Evolutionary conservation across 441 rosid species (phyloP), one percentile per base, ranked within the genome.

Genomic region (Arabidopsis lyrata): DNA sequence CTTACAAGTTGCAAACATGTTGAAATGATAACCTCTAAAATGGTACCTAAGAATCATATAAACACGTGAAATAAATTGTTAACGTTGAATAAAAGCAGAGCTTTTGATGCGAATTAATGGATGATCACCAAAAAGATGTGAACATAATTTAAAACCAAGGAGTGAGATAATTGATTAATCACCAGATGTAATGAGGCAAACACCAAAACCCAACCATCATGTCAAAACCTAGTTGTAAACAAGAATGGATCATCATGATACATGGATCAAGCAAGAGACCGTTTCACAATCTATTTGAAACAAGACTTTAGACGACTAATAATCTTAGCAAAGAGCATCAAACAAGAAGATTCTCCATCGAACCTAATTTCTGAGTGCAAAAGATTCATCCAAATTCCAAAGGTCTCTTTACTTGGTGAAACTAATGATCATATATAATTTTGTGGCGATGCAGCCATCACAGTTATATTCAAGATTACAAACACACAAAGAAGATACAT

Each of bases 381-480:
- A 32, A 39, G 39, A 44, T 34, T 7, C 42, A 56, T 38, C 44
- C 13, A 48, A n/a, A 57, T 34, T 3, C 20, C 8, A 15, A 34
- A 34, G 36, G 8, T 24, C 27, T 2, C 2, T 24, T 16, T 9
- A 57, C 58, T 56, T 57, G 18, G 10, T 32, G 10, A n/a, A 68
- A 50, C 67, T 63, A 66, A 15, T 61, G 58, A 75, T 68, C 63
- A 29, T 44, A 56, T 63, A 70, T 69, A 55, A 48, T 45, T 62
- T 4, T 41, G 2, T 35, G 52, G 67, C 31, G 34, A 45, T 70
- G 48, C n/a, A 62, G 47, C 68, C 42, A 75, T 62, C 54, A 62
- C 54, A 49, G 53, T 71, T 71, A 58, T 72, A 72, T 72, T 35
- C 57, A 77, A 71, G 64, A 77, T 71, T 71, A 71, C 57, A 77